Percentiles rank a stretch among this genome's conserved stretches.
These are phyloP conservation scores for Colletotrichum sidae DNA, from an alignment of 2,329 filamentous ascomycete genomes.

Conservation along the genomic window DNA sequence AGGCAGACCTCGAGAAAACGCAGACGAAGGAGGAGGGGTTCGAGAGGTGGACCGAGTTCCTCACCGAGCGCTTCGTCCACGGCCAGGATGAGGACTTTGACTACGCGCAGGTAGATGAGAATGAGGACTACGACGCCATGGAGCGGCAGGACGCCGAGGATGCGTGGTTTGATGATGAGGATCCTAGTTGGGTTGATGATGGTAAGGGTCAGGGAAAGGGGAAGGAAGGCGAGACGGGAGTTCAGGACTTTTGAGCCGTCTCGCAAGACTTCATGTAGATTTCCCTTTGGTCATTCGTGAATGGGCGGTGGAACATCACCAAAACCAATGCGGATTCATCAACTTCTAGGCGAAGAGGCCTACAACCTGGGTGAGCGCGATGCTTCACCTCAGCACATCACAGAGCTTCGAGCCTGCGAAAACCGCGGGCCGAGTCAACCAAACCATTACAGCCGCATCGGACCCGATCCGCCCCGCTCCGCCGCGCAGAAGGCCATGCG, in stretches of 20 bases:
- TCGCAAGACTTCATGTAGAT: background rate
- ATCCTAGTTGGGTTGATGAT: slow-evolving; percentile 72
- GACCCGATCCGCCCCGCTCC: no score
- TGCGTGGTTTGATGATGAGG: slow-evolving; percentile 83
- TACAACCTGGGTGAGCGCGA: no score
- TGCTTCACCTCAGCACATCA: no score
- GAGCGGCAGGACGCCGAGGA: slow-evolving; percentile 75
- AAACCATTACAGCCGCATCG: no score
- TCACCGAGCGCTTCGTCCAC: slow-evolving; percentile 79
- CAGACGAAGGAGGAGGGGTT: slow-evolving; percentile 73
- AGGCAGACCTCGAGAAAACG: slow-evolving; percentile 52
- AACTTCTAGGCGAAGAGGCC: no score
- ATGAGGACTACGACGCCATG: slow-evolving; percentile 76
- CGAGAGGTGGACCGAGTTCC: slow-evolving; percentile 76
- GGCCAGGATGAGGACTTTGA: slow-evolving; percentile 85
- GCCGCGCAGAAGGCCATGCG: background rate
- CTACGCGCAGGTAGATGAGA: slow-evolving; percentile 76
- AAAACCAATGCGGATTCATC: no score
- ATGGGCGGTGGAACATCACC: background rate
- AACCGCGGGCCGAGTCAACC: no score
- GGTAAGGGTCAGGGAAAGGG: slow-evolving; percentile 47
- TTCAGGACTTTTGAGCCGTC: slow-evolving; percentile 74
- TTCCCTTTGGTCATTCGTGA: background rate
- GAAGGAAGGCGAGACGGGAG: slow-evolving; percentile 70
- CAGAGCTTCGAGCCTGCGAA: no score